These are phyloP conservation scores for Geosmithia morbida DNA, from an alignment of 2,329 filamentous ascomycete species.

Conservation along the genomic window DNA sequence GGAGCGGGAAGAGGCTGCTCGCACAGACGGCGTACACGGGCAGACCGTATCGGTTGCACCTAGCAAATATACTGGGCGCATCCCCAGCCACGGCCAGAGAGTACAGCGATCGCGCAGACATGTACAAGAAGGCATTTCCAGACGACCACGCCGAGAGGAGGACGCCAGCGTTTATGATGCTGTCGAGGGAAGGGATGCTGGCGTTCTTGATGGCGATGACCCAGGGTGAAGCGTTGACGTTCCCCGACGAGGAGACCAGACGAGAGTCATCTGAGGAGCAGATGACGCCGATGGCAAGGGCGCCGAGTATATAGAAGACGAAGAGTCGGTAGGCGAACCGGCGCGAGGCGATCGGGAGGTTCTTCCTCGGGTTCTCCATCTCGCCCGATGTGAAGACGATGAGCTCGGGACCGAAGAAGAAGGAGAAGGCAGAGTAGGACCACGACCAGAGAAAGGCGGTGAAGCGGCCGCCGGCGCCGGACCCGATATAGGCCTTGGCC, in stretches of 20 bases:
- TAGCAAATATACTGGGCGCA: conserved; percentile 22
- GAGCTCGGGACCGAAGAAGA: conserved; percentile 22
- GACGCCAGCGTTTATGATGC: conserved; percentile 51
- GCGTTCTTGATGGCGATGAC: conserved; percentile 50
- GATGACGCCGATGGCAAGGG: conserved; percentile 19
- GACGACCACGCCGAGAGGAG: conserved; percentile 24
- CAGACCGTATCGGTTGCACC: conserved; percentile 9
- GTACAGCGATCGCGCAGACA: conserved; percentile 41
- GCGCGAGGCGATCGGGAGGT: conserved; percentile 32
- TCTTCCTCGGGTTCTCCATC: conserved; percentile 27
- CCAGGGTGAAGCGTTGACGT: conserved; percentile 32
- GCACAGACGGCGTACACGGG: conserved; percentile 7
- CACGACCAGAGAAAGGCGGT: conserved; percentile 30
- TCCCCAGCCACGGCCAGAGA: conserved; percentile 36
- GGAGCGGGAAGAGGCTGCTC: conserved; percentile 29
- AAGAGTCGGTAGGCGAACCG: conserved; percentile 37
- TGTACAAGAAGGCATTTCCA: conserved; percentile 44
- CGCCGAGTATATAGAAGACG: conserved; percentile 31
- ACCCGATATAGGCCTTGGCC: conserved; percentile 14
- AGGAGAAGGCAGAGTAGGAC: conserved; percentile 49
- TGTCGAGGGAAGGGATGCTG: conserved; percentile 43
- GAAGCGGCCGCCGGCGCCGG: conserved; percentile 35
- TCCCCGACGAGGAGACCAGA: conserved; percentile 15
- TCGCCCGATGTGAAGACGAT: conserved; percentile 36
- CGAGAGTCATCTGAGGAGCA: conserved; percentile 16